Percentiles rank a stretch among this genome's conserved stretches.
phyloP scores from a whole-genome alignment of 768 basidiomycete genomes.

The Hygrophoropsis aurantiaca region DNA sequence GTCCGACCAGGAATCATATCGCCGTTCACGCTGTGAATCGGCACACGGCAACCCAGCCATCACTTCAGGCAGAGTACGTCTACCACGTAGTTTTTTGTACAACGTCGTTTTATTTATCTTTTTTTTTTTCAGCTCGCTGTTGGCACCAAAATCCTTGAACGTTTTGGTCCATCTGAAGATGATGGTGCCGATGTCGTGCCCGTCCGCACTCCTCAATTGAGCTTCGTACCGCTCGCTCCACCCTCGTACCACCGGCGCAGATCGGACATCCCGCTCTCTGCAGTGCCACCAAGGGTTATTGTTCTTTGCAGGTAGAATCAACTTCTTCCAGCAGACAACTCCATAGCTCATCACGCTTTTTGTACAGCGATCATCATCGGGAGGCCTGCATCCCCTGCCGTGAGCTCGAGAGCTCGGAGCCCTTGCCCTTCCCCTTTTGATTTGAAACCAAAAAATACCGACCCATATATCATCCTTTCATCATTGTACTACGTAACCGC shows the following conservation, averaged over 20 bases:
- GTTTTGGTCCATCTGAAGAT: constrained; percentile 33
- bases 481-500: too few relatives aligned
- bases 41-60: too few relatives aligned
- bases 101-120: too few relatives aligned
- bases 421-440: constrained; percentile 28
- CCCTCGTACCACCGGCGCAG: constrained; percentile 21
- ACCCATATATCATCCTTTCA: too few relatives aligned
- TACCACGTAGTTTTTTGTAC: too few relatives aligned
- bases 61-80: too few relatives aligned
- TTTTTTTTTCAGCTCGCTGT: constrained; percentile 18
- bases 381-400: not conserved
- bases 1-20: too few relatives aligned
- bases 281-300: not conserved
- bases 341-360: too few relatives aligned
- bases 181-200: constrained; percentile 16
- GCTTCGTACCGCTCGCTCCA: constrained; percentile 17
- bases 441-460: too few relatives aligned
- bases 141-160: constrained; percentile 27
- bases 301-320: constrained; percentile 12
- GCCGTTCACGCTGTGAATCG: too few relatives aligned
- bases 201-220: constrained; percentile 2
- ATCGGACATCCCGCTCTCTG: constrained; percentile 2
- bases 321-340: not conserved
- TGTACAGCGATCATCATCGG: too few relatives aligned
- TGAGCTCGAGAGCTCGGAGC: constrained; percentile 8